Base-by-base conservation (phyloP, 2,329 filamentous ascomycete genomes). In the Drechslerella coelobrocha region DNA sequence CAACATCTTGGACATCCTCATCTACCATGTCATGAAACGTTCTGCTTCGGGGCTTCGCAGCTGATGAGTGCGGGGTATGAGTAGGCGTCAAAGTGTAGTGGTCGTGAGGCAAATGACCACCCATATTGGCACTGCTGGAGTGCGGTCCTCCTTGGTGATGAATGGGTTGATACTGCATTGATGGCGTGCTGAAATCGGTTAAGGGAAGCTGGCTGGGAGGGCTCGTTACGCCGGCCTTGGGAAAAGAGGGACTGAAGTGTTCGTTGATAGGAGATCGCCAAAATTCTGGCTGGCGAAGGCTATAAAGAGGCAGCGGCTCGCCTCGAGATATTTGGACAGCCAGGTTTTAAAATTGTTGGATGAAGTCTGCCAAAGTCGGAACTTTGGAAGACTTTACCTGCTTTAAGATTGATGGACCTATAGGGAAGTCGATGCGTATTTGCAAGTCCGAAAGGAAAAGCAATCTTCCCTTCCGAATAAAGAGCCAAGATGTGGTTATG, bases 1-100 rank as follows among this genome's bases (percentile, higher is more conserved):
- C 75, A 37, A 74, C 74, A 61, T 75, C 75, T 54, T 74, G 74
- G 31, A 75, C 75, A 37, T 75, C 75, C 7, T 75, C 75, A 21
- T 75, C 75, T 31, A 63, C 60, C 66, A 71, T 71, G 43, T 71
- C 66, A 71, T 71, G 66, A 55, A 71, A 71, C 43, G 66, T 63
- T 19, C 66, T 34, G 51, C 66, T 71, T 31, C 66, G 52, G 29
- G 66, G 66, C 39, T 71, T 71, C 43, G 66, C 62, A 50, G 66
- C 66, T 27, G 66, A 71, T 2, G 66, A 59, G 31, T 71, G 66
- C 21, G 66, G 66, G 27, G 66, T 71, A 26, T 71, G 66, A 60
- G 53, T 60, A 34, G 66, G 66, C 27, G 66, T 71, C 14, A 71
- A 39, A 41, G 66, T 63, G 14, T 71, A 71, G 23, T 71, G 66